Evolutionary conservation across 75 land plant genomes (phyloP).

Genomic region (Azolla pinnata): DNA sequence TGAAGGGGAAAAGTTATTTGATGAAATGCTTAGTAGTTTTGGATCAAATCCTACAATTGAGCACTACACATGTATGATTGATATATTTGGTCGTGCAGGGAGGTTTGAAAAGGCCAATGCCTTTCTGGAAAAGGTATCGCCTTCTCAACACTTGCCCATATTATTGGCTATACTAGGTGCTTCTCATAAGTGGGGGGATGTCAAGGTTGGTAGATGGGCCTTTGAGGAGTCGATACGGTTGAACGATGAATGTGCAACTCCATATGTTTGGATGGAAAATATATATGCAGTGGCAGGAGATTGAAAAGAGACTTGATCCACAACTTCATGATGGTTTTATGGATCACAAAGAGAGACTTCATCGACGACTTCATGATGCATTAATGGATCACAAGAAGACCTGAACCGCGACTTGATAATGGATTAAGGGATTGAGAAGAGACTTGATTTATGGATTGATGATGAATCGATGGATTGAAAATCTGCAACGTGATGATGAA

Average conservation of each 20-base stretch:
- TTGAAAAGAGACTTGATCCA: too few species aligned
- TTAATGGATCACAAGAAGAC: too few species aligned
- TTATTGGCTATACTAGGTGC: not conserved
- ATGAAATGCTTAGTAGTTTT: not conserved
- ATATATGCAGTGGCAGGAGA: not conserved
- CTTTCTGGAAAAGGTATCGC: not conserved
- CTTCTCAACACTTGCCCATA: not conserved
- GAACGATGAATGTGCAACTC: not conserved
- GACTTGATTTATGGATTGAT: too few species aligned
- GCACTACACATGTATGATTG: not conserved
- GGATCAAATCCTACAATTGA: not conserved
- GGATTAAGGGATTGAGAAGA: too few species aligned
- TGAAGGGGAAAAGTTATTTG: not conserved
- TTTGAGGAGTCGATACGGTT: not conserved
- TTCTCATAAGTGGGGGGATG: not conserved
- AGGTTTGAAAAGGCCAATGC: not conserved
- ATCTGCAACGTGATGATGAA: too few species aligned
- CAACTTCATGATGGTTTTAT: too few species aligned
- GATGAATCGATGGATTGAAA: too few species aligned
- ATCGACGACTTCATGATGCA: too few species aligned
- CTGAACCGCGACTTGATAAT: too few species aligned
- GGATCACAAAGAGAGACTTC: too few species aligned
- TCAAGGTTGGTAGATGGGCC: not conserved
- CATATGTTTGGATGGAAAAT: not conserved
- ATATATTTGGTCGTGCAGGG: not conserved